phyloP scores from a whole-genome alignment of 1,284 basidiomycete species.

The Ustilago xerochloae region DNA sequence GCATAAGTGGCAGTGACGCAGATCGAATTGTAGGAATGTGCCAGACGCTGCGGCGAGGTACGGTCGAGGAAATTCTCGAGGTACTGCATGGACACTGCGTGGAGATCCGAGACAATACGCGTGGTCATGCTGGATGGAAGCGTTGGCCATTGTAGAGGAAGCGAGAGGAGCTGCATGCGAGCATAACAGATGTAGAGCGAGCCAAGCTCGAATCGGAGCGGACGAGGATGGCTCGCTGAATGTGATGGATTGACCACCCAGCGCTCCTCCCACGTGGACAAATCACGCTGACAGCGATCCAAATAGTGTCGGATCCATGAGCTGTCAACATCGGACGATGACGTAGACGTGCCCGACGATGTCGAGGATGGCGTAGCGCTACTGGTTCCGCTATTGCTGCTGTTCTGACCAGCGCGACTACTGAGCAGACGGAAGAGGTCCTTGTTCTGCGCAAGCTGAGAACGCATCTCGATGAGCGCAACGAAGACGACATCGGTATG shows the following conservation, averaged over 20 bases:
- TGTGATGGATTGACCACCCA: constrained; percentile 34
- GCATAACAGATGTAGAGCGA: constrained; percentile 47
- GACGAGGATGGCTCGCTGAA: constrained; percentile 25
- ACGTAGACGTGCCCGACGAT: background rate
- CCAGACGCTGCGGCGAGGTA: constrained; percentile 35
- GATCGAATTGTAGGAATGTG: constrained; percentile 47
- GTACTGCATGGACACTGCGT: constrained; percentile 36
- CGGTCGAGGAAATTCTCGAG: constrained; percentile 40
- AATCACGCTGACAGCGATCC: constrained; percentile 35
- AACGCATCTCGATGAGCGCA: constrained; percentile 42
- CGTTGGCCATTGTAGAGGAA: constrained; percentile 30
- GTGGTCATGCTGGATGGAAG: constrained; percentile 27
- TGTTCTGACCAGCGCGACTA: background rate
- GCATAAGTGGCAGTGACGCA: constrained; percentile 45
- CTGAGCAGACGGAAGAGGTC: constrained; percentile 41
- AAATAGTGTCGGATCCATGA: constrained; percentile 35
- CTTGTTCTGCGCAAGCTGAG: constrained; percentile 36
- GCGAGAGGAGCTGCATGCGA: constrained; percentile 45
- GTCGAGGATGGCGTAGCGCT: background rate
- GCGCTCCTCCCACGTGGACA: constrained; percentile 38
- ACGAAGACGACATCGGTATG: constrained; percentile 45
- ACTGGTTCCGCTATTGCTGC: background rate
- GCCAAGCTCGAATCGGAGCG: constrained; percentile 36
- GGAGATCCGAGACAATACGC: constrained; percentile 35
- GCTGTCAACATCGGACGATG: constrained; percentile 10